Conservation (phyloP, 2,329 filamentous ascomycete genomes). For the Xylariaceae sp. region DNA sequence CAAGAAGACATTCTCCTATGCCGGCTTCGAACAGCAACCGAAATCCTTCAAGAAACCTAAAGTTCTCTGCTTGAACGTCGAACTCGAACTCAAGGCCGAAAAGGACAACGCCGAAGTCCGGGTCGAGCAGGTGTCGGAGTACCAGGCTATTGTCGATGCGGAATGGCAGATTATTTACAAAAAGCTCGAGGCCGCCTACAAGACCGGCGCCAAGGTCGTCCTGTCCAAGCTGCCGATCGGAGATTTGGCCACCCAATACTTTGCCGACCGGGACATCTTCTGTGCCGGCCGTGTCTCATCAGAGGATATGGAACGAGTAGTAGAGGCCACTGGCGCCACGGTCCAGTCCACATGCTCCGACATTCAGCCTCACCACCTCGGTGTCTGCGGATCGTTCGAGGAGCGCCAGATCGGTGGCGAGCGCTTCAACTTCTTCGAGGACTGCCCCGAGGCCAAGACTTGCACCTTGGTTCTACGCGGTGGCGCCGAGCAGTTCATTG, state of each 20-base stretch:
- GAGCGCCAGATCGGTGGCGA: constrained; percentile 97
- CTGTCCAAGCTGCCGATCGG: constrained; percentile 96
- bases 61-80: constrained; percentile 96
- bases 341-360: constrained; percentile 96
- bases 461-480: constrained; percentile 94
- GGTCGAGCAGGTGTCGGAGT: constrained; percentile 97
- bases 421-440: constrained; percentile 97
- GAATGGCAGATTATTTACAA: constrained; percentile 99
- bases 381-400: constrained; percentile 84
- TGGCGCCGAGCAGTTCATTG: constrained; percentile 98
- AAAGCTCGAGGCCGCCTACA: constrained; percentile 91
- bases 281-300: constrained; percentile 88
- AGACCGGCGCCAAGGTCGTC: constrained; percentile 94
- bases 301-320: constrained; percentile 93
- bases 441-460: constrained; percentile 91
- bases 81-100: constrained; percentile 96
- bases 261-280: constrained; percentile 96
- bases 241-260: constrained; percentile 95
- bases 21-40: constrained; percentile 98
- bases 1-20: constrained; percentile 99
- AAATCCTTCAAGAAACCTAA: constrained; percentile 92
- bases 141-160: constrained; percentile 97
- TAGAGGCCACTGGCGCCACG: constrained; percentile 87
- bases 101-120: constrained; percentile 99
- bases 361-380: constrained; percentile 82